phyloP scores from a whole-genome alignment of 1,284 basidiomycete genomes.

The Cutaneotrichosporon curvatum region DNA sequence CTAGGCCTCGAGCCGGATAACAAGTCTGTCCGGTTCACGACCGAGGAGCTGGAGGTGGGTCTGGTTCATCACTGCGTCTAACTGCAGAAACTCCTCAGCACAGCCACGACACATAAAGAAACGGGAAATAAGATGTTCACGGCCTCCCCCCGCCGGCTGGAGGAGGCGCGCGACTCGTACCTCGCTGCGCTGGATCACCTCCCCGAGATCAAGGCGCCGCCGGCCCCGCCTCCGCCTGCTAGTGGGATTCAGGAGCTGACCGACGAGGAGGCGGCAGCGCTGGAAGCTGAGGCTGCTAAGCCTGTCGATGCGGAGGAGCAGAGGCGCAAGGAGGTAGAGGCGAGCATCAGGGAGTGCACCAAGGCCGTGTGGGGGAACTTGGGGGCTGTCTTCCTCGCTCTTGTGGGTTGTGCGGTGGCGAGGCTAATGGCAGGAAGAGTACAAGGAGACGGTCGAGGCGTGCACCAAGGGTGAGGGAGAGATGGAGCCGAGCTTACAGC shows the following conservation, averaged over 20 bases:
- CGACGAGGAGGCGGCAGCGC: slow-evolving; percentile 31
- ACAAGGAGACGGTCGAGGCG: slow-evolving; percentile 47
- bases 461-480: slow-evolving; percentile 32
- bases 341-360: slow-evolving; percentile 23
- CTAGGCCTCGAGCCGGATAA: not conserved
- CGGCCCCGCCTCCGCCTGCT: not conserved
- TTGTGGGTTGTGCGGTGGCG: slow-evolving; percentile 16
- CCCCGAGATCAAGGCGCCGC: slow-evolving; percentile 6
- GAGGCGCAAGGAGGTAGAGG: too few species aligned
- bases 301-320: slow-evolving; percentile 22
- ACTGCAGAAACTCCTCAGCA: slow-evolving; percentile 22
- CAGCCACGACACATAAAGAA: slow-evolving; percentile 24
- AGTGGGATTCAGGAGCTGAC: slow-evolving; percentile 36
- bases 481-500: not conserved
- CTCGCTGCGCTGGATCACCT: slow-evolving; percentile 26
- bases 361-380: slow-evolving; percentile 42
- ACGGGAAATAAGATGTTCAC: slow-evolving; percentile 37
- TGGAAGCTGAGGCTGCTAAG: slow-evolving; percentile 11
- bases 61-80: not conserved
- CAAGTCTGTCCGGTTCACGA: slow-evolving; percentile 14
- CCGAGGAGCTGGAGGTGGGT: slow-evolving; percentile 24
- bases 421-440: slow-evolving; percentile 40
- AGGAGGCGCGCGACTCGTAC: slow-evolving; percentile 29
- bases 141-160: slow-evolving; percentile 22
- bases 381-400: slow-evolving; percentile 32